Evolutionary conservation across 2,329 filamentous ascomycete species (phyloP).

Genomic region (Blastomyces parvus): DNA sequence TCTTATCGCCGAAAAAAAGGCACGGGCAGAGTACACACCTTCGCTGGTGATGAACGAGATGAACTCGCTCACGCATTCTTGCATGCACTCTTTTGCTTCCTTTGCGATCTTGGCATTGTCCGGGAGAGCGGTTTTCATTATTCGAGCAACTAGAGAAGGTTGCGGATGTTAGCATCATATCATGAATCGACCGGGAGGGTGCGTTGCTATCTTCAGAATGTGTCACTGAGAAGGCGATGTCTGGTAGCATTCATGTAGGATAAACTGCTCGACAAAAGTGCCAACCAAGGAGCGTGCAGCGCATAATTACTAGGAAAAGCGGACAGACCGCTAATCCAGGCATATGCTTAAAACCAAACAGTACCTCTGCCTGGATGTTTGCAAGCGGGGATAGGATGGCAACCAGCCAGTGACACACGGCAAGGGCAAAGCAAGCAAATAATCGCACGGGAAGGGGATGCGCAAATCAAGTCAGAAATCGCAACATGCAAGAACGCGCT

Average conservation of each 20-base stretch:
- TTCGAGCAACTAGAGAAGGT: constrained; percentile 91
- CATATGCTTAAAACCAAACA: constrained; percentile 9
- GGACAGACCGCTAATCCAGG: constrained; percentile 23
- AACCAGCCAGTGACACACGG: constrained; percentile 21
- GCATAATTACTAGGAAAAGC: constrained; percentile 39
- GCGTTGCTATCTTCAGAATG: not conserved
- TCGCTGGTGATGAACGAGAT: constrained; percentile 99
- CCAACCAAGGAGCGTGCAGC: constrained; percentile 24
- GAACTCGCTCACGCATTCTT: constrained; percentile 99
- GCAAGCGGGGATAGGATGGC: constrained; percentile 18
- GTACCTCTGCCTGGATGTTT: constrained; percentile 6
- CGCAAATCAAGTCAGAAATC: constrained; percentile 41
- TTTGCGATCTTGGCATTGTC: constrained; percentile 99
- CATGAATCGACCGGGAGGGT: constrained; percentile 25
- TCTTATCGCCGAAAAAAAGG: not conserved
- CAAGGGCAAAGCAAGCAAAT: constrained; percentile 20
- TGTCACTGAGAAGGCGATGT: constrained; percentile 6
- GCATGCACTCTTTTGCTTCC: constrained; percentile 99
- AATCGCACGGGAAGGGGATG: constrained; percentile 11
- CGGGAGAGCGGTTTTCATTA: constrained; percentile 96
- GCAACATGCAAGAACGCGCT: constrained; percentile 29
- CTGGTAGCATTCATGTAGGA: constrained; percentile 12
- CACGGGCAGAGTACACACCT: constrained; percentile 51
- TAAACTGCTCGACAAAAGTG: constrained; percentile 8
- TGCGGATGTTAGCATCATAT: constrained; percentile 86